Conservation (phyloP, 371 early-diverging fungal species). For the Mortierella sp. region DNA sequence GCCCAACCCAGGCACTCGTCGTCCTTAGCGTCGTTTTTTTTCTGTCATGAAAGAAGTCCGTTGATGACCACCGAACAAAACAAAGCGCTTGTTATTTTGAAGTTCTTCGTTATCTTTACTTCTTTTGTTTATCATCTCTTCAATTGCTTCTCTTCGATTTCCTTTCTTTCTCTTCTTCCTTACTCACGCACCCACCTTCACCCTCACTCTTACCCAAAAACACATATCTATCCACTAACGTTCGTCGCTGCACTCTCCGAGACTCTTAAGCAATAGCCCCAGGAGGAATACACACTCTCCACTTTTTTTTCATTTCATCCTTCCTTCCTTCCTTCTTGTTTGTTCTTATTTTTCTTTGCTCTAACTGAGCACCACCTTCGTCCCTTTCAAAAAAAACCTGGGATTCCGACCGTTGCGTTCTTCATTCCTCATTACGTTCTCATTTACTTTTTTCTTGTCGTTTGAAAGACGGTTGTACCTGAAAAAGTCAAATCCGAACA, state of each 20-base stretch:
- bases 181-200: too few species aligned
- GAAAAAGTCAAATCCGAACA: too few species aligned
- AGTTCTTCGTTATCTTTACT: not conserved
- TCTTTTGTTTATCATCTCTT: not conserved
- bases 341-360: not conserved
- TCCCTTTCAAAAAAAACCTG: not conserved
- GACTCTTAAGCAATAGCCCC: not conserved
- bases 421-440: not conserved
- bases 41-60: not conserved
- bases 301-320: conserved; percentile 3
- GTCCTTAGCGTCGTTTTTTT: not conserved
- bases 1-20: not conserved
- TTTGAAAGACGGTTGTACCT: too few species aligned
- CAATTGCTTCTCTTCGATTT: not conserved
- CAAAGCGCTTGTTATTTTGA: not conserved
- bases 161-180: not conserved
- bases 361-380: not conserved
- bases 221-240: not conserved
- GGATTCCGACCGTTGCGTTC: not conserved
- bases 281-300: not conserved
- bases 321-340: not conserved
- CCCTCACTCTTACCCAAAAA: not conserved
- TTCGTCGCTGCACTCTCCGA: not conserved
- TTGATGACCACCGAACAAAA: not conserved
- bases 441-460: not conserved